Conservation (phyloP, 306 rosid species). For the Styphnolobium japonicum region DNA sequence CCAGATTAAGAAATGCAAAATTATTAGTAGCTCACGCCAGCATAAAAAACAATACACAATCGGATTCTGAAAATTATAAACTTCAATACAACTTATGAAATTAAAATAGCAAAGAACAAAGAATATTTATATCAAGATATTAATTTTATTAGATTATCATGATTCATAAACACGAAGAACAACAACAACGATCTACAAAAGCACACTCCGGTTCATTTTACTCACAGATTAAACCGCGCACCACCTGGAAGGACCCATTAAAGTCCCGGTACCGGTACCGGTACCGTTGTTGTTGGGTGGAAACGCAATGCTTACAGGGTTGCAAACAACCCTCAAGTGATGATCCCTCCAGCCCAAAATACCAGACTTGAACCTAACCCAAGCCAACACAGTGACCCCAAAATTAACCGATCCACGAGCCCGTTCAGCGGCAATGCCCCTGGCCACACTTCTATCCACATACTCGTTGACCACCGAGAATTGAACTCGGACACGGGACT, state of each 20-base stretch:
- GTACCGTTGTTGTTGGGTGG: slow-evolving; percentile 12
- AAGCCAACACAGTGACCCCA: not conserved
- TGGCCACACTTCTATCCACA: not conserved
- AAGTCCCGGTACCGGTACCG: slow-evolving; percentile 30
- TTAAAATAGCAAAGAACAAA: not conserved
- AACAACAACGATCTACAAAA: not conserved
- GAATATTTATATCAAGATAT: not conserved
- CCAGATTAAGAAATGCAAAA: not conserved
- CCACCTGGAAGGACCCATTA: not conserved
- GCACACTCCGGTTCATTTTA: not conserved
- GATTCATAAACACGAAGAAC: not conserved
- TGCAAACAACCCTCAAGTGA: slow-evolving; percentile 10
- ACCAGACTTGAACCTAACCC: slow-evolving; percentile 16
- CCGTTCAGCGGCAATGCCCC: not conserved
- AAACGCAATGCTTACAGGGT: not conserved
- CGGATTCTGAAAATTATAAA: not conserved
- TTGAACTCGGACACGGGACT: not conserved
- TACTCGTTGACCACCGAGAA: not conserved
- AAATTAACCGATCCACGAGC: slow-evolving; percentile 18
- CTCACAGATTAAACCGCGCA: slow-evolving; percentile 17
- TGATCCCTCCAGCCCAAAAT: not conserved
- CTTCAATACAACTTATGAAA: not conserved
- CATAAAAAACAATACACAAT: not conserved
- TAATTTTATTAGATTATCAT: not conserved
- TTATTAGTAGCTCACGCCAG: not conserved